Conservation (phyloP, 2,329 filamentous ascomycete species). For the Colletotrichum liaoningense region DNA sequence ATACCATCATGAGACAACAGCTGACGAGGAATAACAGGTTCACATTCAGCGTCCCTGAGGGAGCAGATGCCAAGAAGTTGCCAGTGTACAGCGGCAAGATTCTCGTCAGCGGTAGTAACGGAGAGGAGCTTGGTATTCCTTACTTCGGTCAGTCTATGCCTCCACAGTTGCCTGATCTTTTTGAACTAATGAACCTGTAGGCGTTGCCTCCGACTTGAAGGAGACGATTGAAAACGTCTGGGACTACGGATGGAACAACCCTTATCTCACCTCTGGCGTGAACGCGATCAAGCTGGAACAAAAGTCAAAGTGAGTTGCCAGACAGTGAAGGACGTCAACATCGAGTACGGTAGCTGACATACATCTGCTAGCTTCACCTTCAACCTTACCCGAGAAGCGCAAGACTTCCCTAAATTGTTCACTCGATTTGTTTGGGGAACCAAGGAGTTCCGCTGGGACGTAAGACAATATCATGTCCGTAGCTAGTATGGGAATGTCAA, state of each 20-base stretch:
- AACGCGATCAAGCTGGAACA: neutral
- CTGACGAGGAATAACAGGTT: constrained; percentile 29
- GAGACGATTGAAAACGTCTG: constrained; percentile 25
- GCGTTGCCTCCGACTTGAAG: constrained; percentile 26
- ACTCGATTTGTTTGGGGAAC: neutral
- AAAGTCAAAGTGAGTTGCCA: constrained; percentile 10
- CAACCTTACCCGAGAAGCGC: constrained; percentile 15
- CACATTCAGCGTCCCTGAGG: constrained; percentile 42
- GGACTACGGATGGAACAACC: constrained; percentile 1
- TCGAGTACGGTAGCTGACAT: neutral
- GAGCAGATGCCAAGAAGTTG: constrained; percentile 41
- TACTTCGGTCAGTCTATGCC: constrained; percentile 40
- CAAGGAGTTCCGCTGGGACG: constrained; percentile 42
- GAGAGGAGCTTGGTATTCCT: constrained; percentile 46
- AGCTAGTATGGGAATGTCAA: neutral
- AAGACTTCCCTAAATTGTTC: constrained; percentile 34
- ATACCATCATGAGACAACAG: constrained; percentile 1
- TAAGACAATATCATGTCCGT: neutral
- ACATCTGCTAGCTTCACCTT: constrained; percentile 17
- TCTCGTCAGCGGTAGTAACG: constrained; percentile 43
- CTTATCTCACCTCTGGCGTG: neutral
- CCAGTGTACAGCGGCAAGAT: constrained; percentile 49
- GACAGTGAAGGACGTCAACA: neutral
- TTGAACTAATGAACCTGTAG: neutral
- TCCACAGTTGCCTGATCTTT: no score